Evolutionary conservation across 306 rosid species (phyloP), one percentile per base, ranked within the genome.

Genomic region (Quercus parvula): DNA sequence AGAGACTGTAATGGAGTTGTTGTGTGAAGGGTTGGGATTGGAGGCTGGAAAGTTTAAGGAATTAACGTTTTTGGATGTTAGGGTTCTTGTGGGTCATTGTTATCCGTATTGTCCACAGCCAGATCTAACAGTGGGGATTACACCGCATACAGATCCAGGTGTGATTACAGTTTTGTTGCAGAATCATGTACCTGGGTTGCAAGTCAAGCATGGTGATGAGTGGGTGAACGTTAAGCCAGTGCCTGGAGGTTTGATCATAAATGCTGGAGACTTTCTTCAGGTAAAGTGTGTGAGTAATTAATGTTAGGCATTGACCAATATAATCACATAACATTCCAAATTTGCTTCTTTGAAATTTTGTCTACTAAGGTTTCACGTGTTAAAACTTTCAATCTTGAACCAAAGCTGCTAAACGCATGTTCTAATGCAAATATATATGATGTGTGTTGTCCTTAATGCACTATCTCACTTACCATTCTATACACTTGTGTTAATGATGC

Each of bases 81-180:
- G 77, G 75, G 33, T 0, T 70, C 20, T 80, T 9, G 75, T 82
- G 9, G 84, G 80, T 2, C 79, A 68, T 35, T 57, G 77, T 70
- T 86, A 86, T 70, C 86, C 82, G 20, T 69, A 76, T 66, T 86
- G 89, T 64, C 86, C 82, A 7, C 82, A 82, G 74, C 89, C 89
- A 2, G 86, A 86, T 77, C 82, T 57, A 24, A 86, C 86, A 1
- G 31, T 86, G 51, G 82, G 89, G 8, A 71, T 79, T 10, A 75
- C 33, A 0, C 30, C 84, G 0, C 88, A 82, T 71, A 78, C 88
- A 13, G 84, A 85, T 78, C 81, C 81, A 2, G 85, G 77, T 20
- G 17, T 72, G 5, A 0, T 81, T 5, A 85, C 85, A 4, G 77
- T 85, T 19, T 12, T 85, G 61, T 35, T 81, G 56, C 83, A 62